Evolutionary conservation across 2,329 filamentous ascomycete species (phyloP), one percentile per base, ranked within the genome.

Genomic region (Thielaviopsis punctulata): DNA sequence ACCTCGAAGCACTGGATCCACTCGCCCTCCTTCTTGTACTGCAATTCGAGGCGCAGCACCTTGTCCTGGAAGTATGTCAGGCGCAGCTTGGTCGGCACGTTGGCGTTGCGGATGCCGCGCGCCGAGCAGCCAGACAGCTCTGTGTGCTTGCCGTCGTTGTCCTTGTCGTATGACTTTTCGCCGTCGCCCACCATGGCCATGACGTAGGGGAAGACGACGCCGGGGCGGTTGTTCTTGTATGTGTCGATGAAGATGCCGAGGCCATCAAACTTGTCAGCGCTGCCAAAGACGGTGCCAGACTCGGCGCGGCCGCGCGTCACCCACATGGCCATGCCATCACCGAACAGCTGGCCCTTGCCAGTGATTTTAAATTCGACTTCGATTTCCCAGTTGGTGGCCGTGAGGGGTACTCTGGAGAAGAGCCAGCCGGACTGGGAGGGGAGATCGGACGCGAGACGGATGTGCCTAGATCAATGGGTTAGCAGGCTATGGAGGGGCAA

Each of bases 171-270:
- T 13, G 73, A 65, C 6, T 84, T 94, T 64, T 87, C 73, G 56
- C 92, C 90, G 65, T 98, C 92, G 55, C 92, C 92, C 59, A 88
- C 74, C 92, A 96, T 96, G 57, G 89, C 90, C 89, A 96, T 95
- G 62, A 98, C 84, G 64, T 95, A 95, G 49, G 92, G 92, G 69
- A 98, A 98, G 46, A 95, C 85, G 43, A 87, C 84, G 44, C 92
- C 92, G 0, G 92, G 90, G 13, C 92, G 81, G 72, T 95, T 95
- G 73, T 98, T 98, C 80, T 98, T 98, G 76, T 98, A 98, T 45
- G 92, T 98, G 65, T 98, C 92, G 69, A 98, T 79, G 72, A 95
- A 96, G 66, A 98, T 76, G 52, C 88, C 92, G 46, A 98, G 76
- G 4, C 92, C 92, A 66, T 98, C 90, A 60, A 96, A 98, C 58